Conservation (phyloP, 1,284 basidiomycete species). For the Austroboletus olivaceoglutinosus region DNA sequence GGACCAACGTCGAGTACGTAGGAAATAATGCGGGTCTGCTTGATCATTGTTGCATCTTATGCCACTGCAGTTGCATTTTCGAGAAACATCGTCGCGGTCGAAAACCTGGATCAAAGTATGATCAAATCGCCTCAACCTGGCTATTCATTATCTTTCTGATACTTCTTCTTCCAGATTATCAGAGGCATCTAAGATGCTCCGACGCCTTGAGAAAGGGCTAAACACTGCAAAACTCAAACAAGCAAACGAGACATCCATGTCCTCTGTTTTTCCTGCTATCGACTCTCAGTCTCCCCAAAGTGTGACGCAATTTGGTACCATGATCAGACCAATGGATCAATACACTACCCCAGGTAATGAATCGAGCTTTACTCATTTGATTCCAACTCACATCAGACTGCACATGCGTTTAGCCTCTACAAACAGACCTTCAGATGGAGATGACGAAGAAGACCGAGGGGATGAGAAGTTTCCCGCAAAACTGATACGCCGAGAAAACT, state of each 20-base stretch:
- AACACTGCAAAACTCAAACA: constrained; percentile 70
- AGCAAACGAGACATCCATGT: constrained; percentile 31
- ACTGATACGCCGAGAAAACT: constrained; percentile 66
- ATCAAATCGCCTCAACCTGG: constrained; percentile 10
- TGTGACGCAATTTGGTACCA: constrained; percentile 29
- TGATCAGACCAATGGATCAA: constrained; percentile 35
- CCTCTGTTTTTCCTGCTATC: constrained; percentile 31
- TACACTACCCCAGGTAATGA: constrained; percentile 40
- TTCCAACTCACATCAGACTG: constrained; percentile 15
- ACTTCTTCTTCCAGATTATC: constrained; percentile 53
- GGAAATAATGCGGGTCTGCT: constrained; percentile 19
- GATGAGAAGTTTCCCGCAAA: constrained; percentile 69
- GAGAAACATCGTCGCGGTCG: constrained; percentile 83
- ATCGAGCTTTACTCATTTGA: neutral
- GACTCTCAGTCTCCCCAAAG: constrained; percentile 36
- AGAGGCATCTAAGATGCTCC: constrained; percentile 83
- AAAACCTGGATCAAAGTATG: constrained; percentile 84
- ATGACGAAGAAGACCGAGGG: constrained; percentile 60
- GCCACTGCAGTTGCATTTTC: constrained; percentile 61
- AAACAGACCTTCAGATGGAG: constrained; percentile 46
- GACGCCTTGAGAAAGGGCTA: constrained; percentile 77
- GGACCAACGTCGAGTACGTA: constrained; percentile 67
- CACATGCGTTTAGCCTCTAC: constrained; percentile 37
- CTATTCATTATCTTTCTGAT: constrained; percentile 10
- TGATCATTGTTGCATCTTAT: constrained; percentile 15